These are phyloP conservation scores for Jaltomata sinuosa DNA, from an alignment of 257 asterid genomes.

Conservation along the genomic window DNA sequence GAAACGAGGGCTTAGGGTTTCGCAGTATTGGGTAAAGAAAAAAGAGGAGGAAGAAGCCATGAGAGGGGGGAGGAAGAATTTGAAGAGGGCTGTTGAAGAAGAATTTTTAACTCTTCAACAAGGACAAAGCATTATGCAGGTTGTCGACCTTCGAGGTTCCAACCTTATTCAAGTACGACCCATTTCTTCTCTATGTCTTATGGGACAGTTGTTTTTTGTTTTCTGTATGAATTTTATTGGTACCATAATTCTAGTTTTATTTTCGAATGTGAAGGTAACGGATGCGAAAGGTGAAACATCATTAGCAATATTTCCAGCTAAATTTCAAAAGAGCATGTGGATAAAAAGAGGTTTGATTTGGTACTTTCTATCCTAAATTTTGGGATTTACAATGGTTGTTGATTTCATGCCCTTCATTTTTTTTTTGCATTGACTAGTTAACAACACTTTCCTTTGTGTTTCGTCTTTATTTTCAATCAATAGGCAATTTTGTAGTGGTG, in stretches of 20 bases:
- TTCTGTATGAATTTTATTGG: neutral
- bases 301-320: constrained; percentile 77
- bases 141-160: constrained; percentile 66
- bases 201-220: neutral
- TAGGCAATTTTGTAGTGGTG: constrained; percentile 69
- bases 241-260: neutral
- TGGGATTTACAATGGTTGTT: neutral
- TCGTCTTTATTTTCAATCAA: neutral
- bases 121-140: constrained; percentile 76
- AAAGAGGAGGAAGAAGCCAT: constrained; percentile 8
- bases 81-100: constrained; percentile 59
- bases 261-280: constrained; percentile 41
- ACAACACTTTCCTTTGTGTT: neutral
- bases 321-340: constrained; percentile 91
- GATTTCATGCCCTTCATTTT: neutral
- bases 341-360: constrained; percentile 57
- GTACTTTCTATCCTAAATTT: neutral
- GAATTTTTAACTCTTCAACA: constrained; percentile 34
- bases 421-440: neutral
- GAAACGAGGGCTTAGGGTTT: neutral
- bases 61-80: constrained; percentile 88
- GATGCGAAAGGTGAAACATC: constrained; percentile 55
- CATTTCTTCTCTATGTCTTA: neutral
- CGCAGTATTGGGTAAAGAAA: neutral
- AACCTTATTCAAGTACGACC: constrained; percentile 60